A percentile compares a stretch with the other conserved stretches of the same genome.
phyloP scores from a whole-genome alignment of 768 basidiomycete genomes.

The Termitomyces eurrhizus region DNA sequence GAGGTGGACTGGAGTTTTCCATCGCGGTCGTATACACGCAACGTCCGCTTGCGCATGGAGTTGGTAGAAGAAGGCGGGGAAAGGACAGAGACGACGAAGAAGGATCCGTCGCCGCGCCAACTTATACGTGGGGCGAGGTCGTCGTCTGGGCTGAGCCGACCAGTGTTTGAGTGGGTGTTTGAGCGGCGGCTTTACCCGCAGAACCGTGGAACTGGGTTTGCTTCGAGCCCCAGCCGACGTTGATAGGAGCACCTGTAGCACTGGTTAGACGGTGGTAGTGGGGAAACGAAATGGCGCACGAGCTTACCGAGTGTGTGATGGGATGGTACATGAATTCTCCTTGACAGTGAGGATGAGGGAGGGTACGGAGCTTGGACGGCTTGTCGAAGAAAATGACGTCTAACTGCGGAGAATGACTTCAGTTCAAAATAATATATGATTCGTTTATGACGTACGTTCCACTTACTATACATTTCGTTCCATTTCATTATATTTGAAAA shows the following conservation, averaged over 20 bases:
- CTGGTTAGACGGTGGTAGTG: slow-evolving; percentile 1
- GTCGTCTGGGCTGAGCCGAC: slow-evolving; percentile 63
- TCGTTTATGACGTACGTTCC: no score
- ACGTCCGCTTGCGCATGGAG: slow-evolving; percentile 43
- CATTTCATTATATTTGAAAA: no score
- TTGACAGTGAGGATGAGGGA: no score
- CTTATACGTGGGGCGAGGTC: slow-evolving; percentile 69
- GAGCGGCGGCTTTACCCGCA: slow-evolving; percentile 80
- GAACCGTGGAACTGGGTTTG: slow-evolving; percentile 98
- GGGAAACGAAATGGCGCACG: not conserved
- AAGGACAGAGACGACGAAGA: slow-evolving; percentile 80
- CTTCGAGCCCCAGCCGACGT: slow-evolving; percentile 97
- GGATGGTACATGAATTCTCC: no score
- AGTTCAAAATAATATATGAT: no score
- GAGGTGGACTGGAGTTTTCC: slow-evolving; percentile 79
- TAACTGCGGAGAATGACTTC: no score
- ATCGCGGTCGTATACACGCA: slow-evolving; percentile 76
- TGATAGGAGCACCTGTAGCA: slow-evolving; percentile 75
- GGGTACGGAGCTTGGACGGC: no score
- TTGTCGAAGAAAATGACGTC: no score
- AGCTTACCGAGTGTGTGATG: not conserved
- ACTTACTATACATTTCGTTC: no score
- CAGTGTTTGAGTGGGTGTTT: slow-evolving; percentile 36
- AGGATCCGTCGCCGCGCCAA: slow-evolving; percentile 93
- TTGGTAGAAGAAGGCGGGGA: slow-evolving; percentile 33